A percentile compares a stretch with the other conserved stretches of the same genome.
phyloP scores from a whole-genome alignment of 768 basidiomycete species.

The Tylopilus felleus region DNA sequence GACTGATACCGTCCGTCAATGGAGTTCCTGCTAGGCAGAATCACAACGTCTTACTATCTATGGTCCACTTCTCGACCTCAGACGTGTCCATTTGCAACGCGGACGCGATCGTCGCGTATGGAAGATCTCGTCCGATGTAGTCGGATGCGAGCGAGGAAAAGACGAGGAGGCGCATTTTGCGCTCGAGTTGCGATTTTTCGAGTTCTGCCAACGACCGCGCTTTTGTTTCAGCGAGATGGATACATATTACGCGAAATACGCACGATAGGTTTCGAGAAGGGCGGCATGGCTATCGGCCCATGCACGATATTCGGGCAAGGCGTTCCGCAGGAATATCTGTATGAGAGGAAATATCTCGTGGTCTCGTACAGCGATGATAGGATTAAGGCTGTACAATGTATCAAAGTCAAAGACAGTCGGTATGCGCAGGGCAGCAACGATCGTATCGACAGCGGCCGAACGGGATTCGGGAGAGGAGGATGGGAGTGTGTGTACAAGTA shows the following conservation, averaged over 20 bases:
- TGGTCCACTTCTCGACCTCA: constrained; percentile 83
- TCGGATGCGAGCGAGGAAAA: constrained; percentile 76
- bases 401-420: constrained; percentile 79
- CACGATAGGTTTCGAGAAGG: constrained; percentile 57
- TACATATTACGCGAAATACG: constrained; percentile 13
- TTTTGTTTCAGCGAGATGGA: neutral
- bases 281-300: constrained; percentile 56
- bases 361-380: constrained; percentile 59
- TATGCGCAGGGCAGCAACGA: constrained; percentile 62
- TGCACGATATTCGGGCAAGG: constrained; percentile 54
- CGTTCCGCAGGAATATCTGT: constrained; percentile 66
- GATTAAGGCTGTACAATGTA: constrained; percentile 70
- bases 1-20: constrained; percentile 39
- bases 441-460: constrained; percentile 54
- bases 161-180: constrained; percentile 75
- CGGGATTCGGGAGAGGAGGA: constrained; percentile 49
- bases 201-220: constrained; percentile 40
- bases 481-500: constrained; percentile 60
- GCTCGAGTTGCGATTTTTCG: constrained; percentile 57
- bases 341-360: constrained; percentile 75
- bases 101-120: constrained; percentile 67
- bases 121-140: constrained; percentile 68
- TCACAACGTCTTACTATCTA: constrained; percentile 59
- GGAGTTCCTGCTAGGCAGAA: no score
- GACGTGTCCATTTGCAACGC: constrained; percentile 59